Percentiles rank a stretch among this genome's conserved stretches.
Conservation (phyloP, 805 yeast species). For the Zygosaccharomyces bisporus region DNA sequence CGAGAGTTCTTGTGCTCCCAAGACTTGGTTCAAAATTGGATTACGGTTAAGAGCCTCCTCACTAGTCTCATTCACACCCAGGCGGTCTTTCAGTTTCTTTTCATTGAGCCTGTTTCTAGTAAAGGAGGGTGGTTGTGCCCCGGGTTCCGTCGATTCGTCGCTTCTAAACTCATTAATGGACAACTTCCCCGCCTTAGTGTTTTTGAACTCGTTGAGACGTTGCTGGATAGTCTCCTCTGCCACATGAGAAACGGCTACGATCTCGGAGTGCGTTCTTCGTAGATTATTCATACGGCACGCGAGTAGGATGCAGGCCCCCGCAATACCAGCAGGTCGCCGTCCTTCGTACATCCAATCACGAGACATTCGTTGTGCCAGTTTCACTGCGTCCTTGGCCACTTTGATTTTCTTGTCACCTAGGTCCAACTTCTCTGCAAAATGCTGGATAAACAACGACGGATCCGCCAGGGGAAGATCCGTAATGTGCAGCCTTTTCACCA, state of each 20-base stretch:
- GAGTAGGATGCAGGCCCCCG: slow-evolving; percentile 89
- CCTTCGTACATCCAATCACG: slow-evolving; percentile 97
- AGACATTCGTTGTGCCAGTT: slow-evolving; percentile 85
- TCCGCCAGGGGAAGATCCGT: slow-evolving; percentile 82
- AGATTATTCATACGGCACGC: slow-evolving; percentile 97
- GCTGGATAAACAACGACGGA: slow-evolving; percentile 89
- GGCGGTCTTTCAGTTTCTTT: slow-evolving; percentile 37
- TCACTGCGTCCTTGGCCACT: slow-evolving; percentile 83
- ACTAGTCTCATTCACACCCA: slow-evolving; percentile 33
- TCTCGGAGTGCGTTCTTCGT: slow-evolving; percentile 86
- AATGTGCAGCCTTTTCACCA: slow-evolving; percentile 83
- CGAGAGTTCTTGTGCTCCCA: slow-evolving; percentile 44
- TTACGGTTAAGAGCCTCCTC: slow-evolving; percentile 41
- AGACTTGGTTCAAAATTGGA: slow-evolving; percentile 43
- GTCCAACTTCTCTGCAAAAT: slow-evolving; percentile 83
- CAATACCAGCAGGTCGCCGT: slow-evolving; percentile 96
- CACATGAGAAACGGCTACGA: slow-evolving; percentile 91
- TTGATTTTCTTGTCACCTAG: slow-evolving; percentile 70
- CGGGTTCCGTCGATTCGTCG: slow-evolving; percentile 38
- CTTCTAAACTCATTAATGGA: slow-evolving; percentile 73
- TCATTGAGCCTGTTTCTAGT: slow-evolving; percentile 56
- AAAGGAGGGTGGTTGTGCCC: slow-evolving; percentile 80
- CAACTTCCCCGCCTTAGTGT: slow-evolving; percentile 67
- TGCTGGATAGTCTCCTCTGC: slow-evolving; percentile 92
- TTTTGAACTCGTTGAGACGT: slow-evolving; percentile 81